Evolutionary conservation across 768 basidiomycete genomes (phyloP).

Genomic region (Pleurotus giganteus): DNA sequence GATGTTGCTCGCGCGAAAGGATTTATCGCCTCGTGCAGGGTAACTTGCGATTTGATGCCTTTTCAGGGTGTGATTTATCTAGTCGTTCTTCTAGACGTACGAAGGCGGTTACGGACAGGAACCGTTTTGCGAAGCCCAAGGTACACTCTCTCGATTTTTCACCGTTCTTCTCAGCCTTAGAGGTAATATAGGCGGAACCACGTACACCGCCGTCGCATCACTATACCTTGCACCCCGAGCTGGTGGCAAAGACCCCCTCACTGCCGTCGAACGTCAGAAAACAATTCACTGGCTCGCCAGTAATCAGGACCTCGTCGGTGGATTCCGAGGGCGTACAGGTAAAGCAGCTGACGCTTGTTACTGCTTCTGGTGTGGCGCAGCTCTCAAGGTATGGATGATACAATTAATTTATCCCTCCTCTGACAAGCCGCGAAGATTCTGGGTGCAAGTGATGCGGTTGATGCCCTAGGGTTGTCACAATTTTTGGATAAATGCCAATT

Average conservation of each 20-base stretch:
- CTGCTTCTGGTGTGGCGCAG: constrained; percentile 92
- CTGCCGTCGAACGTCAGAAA: constrained; percentile 39
- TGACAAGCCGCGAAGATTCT: constrained; percentile 54
- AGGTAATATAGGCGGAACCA: constrained; percentile 71
- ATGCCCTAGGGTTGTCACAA: constrained; percentile 48
- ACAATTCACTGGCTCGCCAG: constrained; percentile 78
- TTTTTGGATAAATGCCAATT: constrained; percentile 83
- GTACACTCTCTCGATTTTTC: constrained; percentile 33
- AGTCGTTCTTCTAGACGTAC: constrained; percentile 57
- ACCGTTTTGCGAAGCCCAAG: constrained; percentile 82
- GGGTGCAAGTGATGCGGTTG: constrained; percentile 54
- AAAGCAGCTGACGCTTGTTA: constrained; percentile 94
- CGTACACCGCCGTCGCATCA: constrained; percentile 86
- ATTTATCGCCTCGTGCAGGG: constrained; percentile 74
- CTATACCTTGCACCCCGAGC: constrained; percentile 49
- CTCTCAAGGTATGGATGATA: constrained; percentile 56
- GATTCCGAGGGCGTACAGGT: constrained; percentile 85
- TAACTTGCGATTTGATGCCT: constrained; percentile 27
- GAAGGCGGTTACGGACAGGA: constrained; percentile 92
- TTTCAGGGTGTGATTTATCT: background rate
- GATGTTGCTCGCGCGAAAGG: constrained; percentile 55
- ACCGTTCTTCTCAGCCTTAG: background rate
- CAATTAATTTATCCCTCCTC: constrained; percentile 1
- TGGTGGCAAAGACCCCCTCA: constrained; percentile 22
- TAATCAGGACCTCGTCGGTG: constrained; percentile 69